Conservation (phyloP, 148 eudicot genomes). For the Mesembryanthemum crystallinum region DNA sequence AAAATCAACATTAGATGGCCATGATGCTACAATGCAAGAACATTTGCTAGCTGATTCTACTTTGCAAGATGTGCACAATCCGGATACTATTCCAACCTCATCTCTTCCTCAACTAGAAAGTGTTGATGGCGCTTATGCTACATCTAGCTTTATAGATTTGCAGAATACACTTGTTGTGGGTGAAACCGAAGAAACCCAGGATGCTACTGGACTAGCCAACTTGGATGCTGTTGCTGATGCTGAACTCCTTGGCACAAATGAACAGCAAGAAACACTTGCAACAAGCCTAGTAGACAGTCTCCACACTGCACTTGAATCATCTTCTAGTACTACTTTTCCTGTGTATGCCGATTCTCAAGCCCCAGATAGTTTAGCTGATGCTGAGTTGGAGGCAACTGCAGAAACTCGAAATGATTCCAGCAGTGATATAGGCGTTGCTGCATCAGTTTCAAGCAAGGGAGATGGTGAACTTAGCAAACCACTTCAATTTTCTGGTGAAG, state of each 20-base stretch:
- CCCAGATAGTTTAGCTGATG: conserved; percentile 23
- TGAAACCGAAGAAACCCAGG: conserved; percentile 34
- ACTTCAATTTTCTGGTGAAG: conserved; percentile 31
- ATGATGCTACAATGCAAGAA: conserved; percentile 30
- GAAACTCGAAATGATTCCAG: conserved; percentile 30
- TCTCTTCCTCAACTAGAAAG: conserved; percentile 33
- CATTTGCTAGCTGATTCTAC: conserved; percentile 36
- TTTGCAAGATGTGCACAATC: conserved; percentile 30
- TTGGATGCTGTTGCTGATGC: conserved; percentile 24
- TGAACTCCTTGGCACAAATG: conserved; percentile 17
- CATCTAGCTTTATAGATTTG: conserved; percentile 29
- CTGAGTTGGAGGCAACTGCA: conserved; percentile 29
- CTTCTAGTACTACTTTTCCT: conserved; percentile 20
- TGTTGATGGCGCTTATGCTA: conserved; percentile 30
- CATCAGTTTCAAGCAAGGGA: conserved; percentile 28
- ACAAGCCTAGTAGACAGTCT: conserved; percentile 1
- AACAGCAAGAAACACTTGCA: conserved; percentile 7
- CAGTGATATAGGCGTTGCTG: conserved; percentile 22
- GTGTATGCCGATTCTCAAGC: conserved; percentile 26
- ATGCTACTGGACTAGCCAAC: conserved; percentile 26
- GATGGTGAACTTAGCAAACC: conserved; percentile 30
- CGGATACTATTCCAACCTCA: conserved; percentile 25
- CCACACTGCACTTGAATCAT: conserved; percentile 2
- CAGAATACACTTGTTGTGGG: conserved; percentile 33
- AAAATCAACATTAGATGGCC: conserved; percentile 19